These are phyloP conservation scores for Warburgia ugandensis DNA, from an alignment of 164 flowering plant species.

Conservation along the genomic window DNA sequence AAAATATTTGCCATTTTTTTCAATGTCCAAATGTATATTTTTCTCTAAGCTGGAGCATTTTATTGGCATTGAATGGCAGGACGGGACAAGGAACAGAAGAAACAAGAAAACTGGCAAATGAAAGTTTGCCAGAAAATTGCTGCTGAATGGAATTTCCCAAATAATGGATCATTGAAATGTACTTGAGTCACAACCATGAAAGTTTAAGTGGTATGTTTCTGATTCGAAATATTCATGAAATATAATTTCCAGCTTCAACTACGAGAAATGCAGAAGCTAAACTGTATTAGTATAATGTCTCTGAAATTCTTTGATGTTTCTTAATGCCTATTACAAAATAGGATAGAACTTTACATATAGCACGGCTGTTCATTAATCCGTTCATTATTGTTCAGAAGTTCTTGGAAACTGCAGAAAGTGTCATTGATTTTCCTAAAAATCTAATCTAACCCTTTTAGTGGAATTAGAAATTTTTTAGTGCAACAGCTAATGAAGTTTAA, in stretches of 20 bases:
- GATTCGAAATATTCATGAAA: slow-evolving; percentile 1
- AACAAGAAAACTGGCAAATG: slow-evolving; percentile 47
- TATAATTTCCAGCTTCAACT: neutral
- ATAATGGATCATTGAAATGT: slow-evolving; percentile 61
- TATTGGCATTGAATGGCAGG: slow-evolving; percentile 30
- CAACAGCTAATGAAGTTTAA: no score
- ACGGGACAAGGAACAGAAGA: slow-evolving; percentile 45
- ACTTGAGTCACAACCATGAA: slow-evolving; percentile 37
- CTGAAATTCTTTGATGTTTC: no score
- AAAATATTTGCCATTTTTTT: neutral
- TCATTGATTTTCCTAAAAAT: no score
- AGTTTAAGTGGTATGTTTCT: slow-evolving; percentile 33
- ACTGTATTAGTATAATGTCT: neutral
- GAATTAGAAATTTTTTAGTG: no score
- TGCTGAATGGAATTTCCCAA: slow-evolving; percentile 57
- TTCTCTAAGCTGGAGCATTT: slow-evolving; percentile 2
- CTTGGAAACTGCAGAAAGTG: no score
- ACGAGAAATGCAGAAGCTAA: neutral
- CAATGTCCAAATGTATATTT: neutral
- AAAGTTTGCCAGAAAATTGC: slow-evolving; percentile 66
- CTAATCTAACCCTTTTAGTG: no score
- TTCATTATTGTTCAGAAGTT: no score
- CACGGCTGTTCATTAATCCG: no score
- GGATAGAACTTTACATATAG: no score
- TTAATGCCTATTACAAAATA: no score